These are phyloP conservation scores for Pachyrhizus erosus DNA, from an alignment of 306 rosid species.

Conservation along the genomic window DNA sequence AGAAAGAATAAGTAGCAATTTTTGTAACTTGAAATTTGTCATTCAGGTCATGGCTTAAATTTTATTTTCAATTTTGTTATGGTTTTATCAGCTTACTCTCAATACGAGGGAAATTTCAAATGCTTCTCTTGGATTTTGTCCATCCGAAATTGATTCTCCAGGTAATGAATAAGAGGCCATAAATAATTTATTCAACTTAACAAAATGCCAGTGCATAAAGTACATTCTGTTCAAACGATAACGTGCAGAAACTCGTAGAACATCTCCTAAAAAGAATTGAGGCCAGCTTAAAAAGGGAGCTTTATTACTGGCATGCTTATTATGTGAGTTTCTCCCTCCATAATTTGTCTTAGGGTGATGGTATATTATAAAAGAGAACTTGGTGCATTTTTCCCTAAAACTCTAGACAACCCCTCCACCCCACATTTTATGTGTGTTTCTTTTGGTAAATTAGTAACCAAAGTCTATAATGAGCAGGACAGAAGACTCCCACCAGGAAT, in stretches of 20 bases:
- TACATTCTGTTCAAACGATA: slow-evolving; percentile 40
- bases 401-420: neutral
- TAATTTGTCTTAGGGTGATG: slow-evolving; percentile 29
- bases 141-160: slow-evolving; percentile 81
- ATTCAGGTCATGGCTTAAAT: neutral
- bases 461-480: slow-evolving; percentile 53
- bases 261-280: slow-evolving; percentile 71
- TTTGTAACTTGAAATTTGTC: slow-evolving; percentile 12
- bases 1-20: neutral
- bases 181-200: slow-evolving; percentile 15
- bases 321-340: slow-evolving; percentile 63
- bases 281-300: slow-evolving; percentile 62
- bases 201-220: slow-evolving; percentile 19
- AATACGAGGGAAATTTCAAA: slow-evolving; percentile 72
- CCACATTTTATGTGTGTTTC: neutral
- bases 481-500: slow-evolving; percentile 87
- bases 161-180: slow-evolving; percentile 51
- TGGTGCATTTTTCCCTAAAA: neutral
- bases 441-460: slow-evolving; percentile 33
- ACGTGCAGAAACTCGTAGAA: slow-evolving; percentile 84
- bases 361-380: neutral
- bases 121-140: slow-evolving; percentile 81
- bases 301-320: slow-evolving; percentile 89
- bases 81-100: slow-evolving; percentile 59
- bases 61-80: neutral